phyloP scores from a whole-genome alignment of 73 alveolate genomes.

The Diophrys sp. region DNA sequence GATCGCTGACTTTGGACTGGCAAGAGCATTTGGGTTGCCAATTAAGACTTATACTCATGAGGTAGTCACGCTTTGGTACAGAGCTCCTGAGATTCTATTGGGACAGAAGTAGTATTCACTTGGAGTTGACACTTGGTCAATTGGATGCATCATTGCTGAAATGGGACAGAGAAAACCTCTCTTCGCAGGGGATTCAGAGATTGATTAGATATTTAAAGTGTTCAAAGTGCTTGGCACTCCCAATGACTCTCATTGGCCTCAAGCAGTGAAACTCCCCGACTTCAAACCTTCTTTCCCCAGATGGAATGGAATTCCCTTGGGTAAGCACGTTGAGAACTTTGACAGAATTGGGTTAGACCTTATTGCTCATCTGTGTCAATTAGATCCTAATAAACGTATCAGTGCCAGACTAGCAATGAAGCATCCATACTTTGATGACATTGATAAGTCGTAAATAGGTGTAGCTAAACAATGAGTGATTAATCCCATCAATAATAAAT shows the following conservation, averaged over 20 bases:
- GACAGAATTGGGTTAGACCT: slow-evolving; percentile 78
- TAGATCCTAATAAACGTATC: slow-evolving; percentile 88
- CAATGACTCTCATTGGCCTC: slow-evolving; percentile 61
- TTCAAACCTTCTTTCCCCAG: slow-evolving; percentile 80
- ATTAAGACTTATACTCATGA: slow-evolving; percentile 87
- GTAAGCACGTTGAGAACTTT: slow-evolving; percentile 49
- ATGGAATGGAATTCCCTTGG: slow-evolving; percentile 66
- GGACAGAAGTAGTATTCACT: slow-evolving; percentile 78
- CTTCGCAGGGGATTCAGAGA: slow-evolving; percentile 93
- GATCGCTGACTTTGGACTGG: slow-evolving; percentile 93
- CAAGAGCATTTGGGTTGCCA: slow-evolving; percentile 95
- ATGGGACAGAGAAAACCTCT: slow-evolving; percentile 90
- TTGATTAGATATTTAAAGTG: slow-evolving; percentile 81
- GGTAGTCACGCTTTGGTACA: slow-evolving; percentile 95
- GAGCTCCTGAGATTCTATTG: slow-evolving; percentile 94
- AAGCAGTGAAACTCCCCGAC: slow-evolving; percentile 53
- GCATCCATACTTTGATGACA: slow-evolving; percentile 93
- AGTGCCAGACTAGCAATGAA: slow-evolving; percentile 80
- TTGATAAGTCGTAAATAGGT: slow-evolving; percentile 29
- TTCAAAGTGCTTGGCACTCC: slow-evolving; percentile 93
- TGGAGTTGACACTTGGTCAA: slow-evolving; percentile 97
- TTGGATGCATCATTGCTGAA: slow-evolving; percentile 97
- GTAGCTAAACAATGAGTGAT: too few relatives aligned
- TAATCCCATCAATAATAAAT: too few relatives aligned
- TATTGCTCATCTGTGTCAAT: slow-evolving; percentile 61